Evolutionary conservation across 2,329 filamentous ascomycete genomes (phyloP).

Genomic region (Ceratocystis variospora): DNA sequence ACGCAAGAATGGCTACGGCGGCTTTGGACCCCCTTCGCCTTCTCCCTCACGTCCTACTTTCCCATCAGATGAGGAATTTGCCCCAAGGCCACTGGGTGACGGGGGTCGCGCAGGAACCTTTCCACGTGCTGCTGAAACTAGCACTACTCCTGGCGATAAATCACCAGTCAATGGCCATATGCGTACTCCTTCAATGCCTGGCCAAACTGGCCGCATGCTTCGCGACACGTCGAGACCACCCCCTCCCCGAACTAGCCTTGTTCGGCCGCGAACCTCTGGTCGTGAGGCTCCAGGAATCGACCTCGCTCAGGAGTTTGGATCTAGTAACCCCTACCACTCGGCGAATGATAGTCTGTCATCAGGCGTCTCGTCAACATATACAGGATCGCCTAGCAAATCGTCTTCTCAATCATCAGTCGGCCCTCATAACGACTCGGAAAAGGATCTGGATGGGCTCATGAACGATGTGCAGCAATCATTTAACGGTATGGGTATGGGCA

Average conservation of each 20-base stretch:
- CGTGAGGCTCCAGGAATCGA: conserved; percentile 36
- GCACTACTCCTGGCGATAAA: background rate
- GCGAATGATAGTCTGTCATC: conserved; percentile 20
- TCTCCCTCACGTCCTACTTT: conserved; percentile 19
- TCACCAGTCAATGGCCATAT: conserved; percentile 1
- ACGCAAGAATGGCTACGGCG: conserved; percentile 43
- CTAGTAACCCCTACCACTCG: conserved; percentile 50
- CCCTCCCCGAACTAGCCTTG: conserved; percentile 38
- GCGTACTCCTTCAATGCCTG: conserved; percentile 22
- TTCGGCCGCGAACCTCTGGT: conserved; percentile 31
- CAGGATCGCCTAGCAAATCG: conserved; percentile 28
- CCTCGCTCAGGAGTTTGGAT: conserved; percentile 45
- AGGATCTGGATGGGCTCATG: conserved; percentile 12
- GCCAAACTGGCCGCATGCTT: conserved; percentile 21
- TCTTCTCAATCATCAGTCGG: background rate
- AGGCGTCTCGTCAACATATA: conserved; percentile 11
- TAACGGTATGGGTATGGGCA: conserved; percentile 14
- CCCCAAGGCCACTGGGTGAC: conserved; percentile 27
- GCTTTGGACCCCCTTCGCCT: conserved; percentile 38
- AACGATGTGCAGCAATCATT: conserved; percentile 17
- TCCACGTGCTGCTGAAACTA: conserved; percentile 30
- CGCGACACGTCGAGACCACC: conserved; percentile 38
- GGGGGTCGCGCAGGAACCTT: conserved; percentile 41
- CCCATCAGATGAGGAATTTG: conserved; percentile 25
- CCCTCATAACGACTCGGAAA: background rate